Evolutionary conservation across 441 rosid genomes (phyloP).

Genomic region (Breynia disticha): DNA sequence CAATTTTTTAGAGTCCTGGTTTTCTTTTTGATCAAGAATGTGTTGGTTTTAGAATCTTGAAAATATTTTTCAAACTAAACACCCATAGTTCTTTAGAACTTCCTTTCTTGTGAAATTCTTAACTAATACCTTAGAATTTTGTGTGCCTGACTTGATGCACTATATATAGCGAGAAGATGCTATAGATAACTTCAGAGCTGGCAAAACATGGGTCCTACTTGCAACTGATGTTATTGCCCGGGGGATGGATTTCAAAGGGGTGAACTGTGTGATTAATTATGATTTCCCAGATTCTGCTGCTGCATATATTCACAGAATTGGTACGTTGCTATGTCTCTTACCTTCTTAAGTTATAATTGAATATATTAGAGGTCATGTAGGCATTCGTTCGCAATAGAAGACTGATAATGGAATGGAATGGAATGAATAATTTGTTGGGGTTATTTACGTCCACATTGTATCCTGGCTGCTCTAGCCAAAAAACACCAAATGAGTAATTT

Average conservation of each 20-base stretch:
- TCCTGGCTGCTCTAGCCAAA: too few relatives aligned
- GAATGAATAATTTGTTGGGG: too few relatives aligned
- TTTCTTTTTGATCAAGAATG: too few relatives aligned
- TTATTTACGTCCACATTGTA: too few relatives aligned
- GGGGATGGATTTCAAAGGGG: slow-evolving; percentile 97
- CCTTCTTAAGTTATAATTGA: background rate
- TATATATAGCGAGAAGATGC: slow-evolving; percentile 63
- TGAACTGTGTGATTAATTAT: slow-evolving; percentile 73
- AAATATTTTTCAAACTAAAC: too few relatives aligned
- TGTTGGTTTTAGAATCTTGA: too few relatives aligned
- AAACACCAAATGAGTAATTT: background rate
- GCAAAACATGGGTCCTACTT: slow-evolving; percentile 87
- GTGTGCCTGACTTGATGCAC: background rate
- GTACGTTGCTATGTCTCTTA: slow-evolving; percentile 27
- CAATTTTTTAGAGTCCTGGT: too few relatives aligned
- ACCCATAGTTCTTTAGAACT: too few relatives aligned
- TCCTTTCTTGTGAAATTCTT: background rate
- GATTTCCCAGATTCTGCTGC: slow-evolving; percentile 90
- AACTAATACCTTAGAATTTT: background rate
- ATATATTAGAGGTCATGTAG: background rate
- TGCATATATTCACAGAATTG: slow-evolving; percentile 90
- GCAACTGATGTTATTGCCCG: slow-evolving; percentile 97
- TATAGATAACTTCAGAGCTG: slow-evolving; percentile 73
- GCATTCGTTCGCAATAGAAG: background rate
- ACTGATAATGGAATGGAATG: too few relatives aligned